Evolutionary conservation across 2,329 filamentous ascomycete species (phyloP).

Genomic region (Colletotrichum truncatum): DNA sequence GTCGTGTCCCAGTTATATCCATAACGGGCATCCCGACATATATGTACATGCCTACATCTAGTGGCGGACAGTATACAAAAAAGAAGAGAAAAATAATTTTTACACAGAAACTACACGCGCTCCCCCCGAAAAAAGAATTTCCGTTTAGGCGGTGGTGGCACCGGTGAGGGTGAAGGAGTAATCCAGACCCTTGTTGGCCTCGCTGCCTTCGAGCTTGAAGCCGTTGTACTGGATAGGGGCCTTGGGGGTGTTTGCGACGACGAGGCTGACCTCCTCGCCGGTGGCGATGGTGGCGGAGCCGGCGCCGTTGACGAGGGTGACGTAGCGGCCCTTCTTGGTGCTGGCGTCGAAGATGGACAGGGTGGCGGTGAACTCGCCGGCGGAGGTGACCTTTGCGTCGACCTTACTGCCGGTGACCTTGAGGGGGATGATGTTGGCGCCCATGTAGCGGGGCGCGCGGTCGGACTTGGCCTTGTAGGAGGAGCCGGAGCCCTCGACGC

Average conservation of each 20-base stretch:
- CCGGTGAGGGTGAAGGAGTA: constrained; percentile 47
- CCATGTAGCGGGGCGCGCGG: constrained; percentile 57
- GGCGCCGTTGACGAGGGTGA: constrained; percentile 42
- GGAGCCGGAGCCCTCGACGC: constrained; percentile 46
- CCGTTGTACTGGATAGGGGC: constrained; percentile 54
- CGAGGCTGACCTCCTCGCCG: constrained; percentile 53
- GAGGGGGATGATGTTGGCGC: constrained; percentile 58
- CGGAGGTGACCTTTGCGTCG: constrained; percentile 44
- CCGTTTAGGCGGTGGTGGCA: constrained; percentile 33
- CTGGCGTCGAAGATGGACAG: constrained; percentile 45
- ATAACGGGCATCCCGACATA: constrained; percentile 1
- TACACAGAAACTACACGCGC: neutral
- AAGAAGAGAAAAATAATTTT: constrained; percentile 5
- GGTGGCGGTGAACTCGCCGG: constrained; percentile 48
- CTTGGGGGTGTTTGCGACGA: constrained; percentile 58
- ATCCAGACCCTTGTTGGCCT: constrained; percentile 47
- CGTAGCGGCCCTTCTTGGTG: constrained; percentile 45
- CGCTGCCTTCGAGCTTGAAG: constrained; percentile 45
- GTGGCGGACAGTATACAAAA: constrained; percentile 5
- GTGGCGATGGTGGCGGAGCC: constrained; percentile 43
- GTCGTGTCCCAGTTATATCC: too few relatives aligned
- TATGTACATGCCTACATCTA: neutral
- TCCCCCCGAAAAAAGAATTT: rapidly evolving
- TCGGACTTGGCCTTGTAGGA: constrained; percentile 53
- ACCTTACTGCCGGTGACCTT: constrained; percentile 43